Percentiles rank a stretch among this genome's conserved stretches.
phyloP scores from a whole-genome alignment of 306 rosid species.

The Alnus glutinosa region DNA sequence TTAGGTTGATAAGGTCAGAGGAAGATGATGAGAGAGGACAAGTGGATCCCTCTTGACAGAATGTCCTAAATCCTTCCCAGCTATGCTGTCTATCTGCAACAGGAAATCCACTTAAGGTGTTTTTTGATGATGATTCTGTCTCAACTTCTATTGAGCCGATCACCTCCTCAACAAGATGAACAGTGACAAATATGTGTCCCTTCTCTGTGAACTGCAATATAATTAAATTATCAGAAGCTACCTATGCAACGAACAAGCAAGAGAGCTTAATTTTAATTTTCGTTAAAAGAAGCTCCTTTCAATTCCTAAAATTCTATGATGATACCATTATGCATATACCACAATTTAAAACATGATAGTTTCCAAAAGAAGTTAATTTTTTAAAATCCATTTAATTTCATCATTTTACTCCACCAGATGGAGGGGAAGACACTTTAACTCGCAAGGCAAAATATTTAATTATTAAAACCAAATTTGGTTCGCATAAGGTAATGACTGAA shows the following conservation, averaged over 20 bases:
- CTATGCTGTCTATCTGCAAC: conserved; percentile 63
- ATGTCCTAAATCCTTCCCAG: conserved; percentile 69
- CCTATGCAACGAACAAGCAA: not conserved
- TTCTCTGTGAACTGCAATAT: conserved; percentile 86
- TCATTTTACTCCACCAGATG: not conserved
- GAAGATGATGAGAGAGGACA: conserved; percentile 53
- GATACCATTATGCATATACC: conserved; percentile 9
- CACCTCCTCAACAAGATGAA: conserved; percentile 85
- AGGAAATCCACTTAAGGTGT: conserved; percentile 86
- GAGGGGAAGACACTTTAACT: not conserved
- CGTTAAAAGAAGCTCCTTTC: not conserved
- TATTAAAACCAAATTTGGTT: not conserved
- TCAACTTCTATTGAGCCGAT: conserved; percentile 68
- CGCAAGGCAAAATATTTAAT: not conserved
- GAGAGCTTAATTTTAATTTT: conserved; percentile 14
- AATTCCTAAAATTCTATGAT: conserved; percentile 6
- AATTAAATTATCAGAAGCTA: conserved; percentile 29
- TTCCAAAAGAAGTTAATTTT: not conserved
- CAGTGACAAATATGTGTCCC: conserved; percentile 91
- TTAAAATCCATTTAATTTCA: not conserved
- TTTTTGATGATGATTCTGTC: conserved; percentile 51
- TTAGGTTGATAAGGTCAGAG: conserved; percentile 58
- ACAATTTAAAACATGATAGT: conserved; percentile 6
- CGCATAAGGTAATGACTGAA: not conserved
- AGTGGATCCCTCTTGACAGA: conserved; percentile 58